Percentiles rank a stretch among this genome's conserved stretches.
These are phyloP conservation scores for Phtheirospermum japonicum DNA, from an alignment of 257 asterid genomes.

Conservation along the genomic window DNA sequence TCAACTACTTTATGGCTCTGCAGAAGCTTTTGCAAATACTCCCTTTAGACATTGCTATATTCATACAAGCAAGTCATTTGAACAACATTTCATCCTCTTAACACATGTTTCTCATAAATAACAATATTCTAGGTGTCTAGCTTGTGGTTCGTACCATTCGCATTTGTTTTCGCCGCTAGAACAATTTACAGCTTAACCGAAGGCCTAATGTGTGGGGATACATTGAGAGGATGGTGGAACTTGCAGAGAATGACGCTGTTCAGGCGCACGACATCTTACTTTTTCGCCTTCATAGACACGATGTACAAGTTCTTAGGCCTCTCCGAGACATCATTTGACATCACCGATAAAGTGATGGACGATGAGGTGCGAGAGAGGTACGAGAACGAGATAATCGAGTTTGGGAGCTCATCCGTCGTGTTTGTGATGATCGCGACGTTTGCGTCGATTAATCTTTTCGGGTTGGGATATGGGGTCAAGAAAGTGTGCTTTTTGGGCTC, in stretches of 20 bases:
- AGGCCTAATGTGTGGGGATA: too few species aligned
- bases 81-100: too few species aligned
- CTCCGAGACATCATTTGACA: slow-evolving; percentile 44
- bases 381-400: slow-evolving; percentile 49
- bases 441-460: slow-evolving; percentile 43
- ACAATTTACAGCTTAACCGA: too few species aligned
- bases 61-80: too few species aligned
- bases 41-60: too few species aligned
- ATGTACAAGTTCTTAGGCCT: slow-evolving; percentile 43
- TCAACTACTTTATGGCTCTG: too few species aligned
- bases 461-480: slow-evolving; percentile 43
- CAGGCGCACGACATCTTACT: slow-evolving; percentile 44
- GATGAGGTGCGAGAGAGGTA: slow-evolving; percentile 45
- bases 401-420: slow-evolving; percentile 56
- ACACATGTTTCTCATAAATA: too few species aligned
- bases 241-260: slow-evolving; percentile 56
- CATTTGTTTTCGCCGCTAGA: too few species aligned
- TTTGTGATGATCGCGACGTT: slow-evolving; percentile 43
- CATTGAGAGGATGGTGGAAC: too few species aligned
- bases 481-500: slow-evolving; percentile 7
- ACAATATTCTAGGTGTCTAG: slow-evolving; percentile 64
- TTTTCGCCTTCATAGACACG: slow-evolving; percentile 50
- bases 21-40: too few species aligned
- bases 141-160: too few species aligned
- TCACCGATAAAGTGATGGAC: slow-evolving; percentile 52